These are phyloP conservation scores for Litsea cubeba DNA, from an alignment of 164 flowering plant species.

Conservation along the genomic window DNA sequence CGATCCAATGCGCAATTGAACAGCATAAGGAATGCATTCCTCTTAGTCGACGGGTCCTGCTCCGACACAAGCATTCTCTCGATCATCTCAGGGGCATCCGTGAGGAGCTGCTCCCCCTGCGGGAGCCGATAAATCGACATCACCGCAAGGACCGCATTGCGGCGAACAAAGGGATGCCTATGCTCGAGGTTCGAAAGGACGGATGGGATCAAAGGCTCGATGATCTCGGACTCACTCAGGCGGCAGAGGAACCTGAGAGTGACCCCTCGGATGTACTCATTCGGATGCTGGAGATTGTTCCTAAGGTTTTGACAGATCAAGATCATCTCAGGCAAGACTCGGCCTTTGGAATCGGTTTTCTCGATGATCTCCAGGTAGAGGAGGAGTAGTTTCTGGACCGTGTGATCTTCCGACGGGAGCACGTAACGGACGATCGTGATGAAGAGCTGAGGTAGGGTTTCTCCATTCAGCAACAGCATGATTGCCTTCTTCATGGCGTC, in stretches of 20 bases:
- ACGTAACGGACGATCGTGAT: slow-evolving; percentile 80
- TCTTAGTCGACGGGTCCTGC: slow-evolving; percentile 75
- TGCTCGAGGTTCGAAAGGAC: slow-evolving; percentile 73
- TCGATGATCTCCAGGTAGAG: slow-evolving; percentile 85
- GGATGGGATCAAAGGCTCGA: slow-evolving; percentile 89
- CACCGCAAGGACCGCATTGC: slow-evolving; percentile 82
- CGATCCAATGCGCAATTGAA: slow-evolving; percentile 71
- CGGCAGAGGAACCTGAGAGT: slow-evolving; percentile 86
- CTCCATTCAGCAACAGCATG: slow-evolving; percentile 74
- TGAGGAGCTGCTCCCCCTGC: slow-evolving; percentile 80
- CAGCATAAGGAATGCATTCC: slow-evolving; percentile 86
- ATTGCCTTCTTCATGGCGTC: slow-evolving; percentile 79
- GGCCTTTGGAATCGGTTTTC: slow-evolving; percentile 70
- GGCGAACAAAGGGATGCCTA: slow-evolving; percentile 68
- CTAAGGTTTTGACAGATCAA: slow-evolving; percentile 85
- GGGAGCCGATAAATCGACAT: slow-evolving; percentile 85
- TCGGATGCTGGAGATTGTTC: slow-evolving; percentile 85
- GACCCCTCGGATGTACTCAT: slow-evolving; percentile 91
- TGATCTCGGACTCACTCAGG: slow-evolving; percentile 65
- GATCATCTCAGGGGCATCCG: slow-evolving; percentile 79
- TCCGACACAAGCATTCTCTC: slow-evolving; percentile 63
- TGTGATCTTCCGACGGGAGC: slow-evolving; percentile 86
- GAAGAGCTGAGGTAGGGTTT: slow-evolving; percentile 75
- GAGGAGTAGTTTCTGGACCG: slow-evolving; percentile 78
- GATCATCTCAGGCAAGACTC: slow-evolving; percentile 85